Evolutionary conservation across 1,139 yeast species (phyloP).

Genomic region (Taphrina wiesneri): DNA sequence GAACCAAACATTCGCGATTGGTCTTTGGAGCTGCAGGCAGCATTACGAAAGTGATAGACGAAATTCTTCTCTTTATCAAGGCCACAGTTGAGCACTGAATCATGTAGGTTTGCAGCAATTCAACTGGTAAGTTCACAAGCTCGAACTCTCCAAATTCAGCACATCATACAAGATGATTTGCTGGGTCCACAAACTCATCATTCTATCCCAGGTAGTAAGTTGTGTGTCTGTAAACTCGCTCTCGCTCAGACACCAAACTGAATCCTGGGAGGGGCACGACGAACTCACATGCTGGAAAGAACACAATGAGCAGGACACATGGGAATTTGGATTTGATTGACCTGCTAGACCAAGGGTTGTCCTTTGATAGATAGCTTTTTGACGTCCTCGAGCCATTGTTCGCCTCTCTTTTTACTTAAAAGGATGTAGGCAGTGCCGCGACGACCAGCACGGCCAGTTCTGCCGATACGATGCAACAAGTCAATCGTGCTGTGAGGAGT

Average conservation of each 20-base stretch:
- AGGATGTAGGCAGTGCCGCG: constrained; percentile 83
- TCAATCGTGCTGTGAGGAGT: constrained; percentile 83
- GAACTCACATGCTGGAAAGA: background rate
- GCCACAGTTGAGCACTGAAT: background rate
- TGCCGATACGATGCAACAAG: constrained; percentile 84
- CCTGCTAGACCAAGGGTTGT: constrained; percentile 18
- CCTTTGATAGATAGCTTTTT: constrained; percentile 43
- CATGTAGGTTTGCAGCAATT: background rate
- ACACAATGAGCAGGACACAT: background rate
- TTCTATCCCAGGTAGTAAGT: constrained; percentile 30
- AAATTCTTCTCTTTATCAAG: no score
- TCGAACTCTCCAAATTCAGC: background rate
- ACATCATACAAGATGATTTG: background rate
- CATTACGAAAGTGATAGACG: no score
- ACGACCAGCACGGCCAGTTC: constrained; percentile 91
- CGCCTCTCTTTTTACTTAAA: constrained; percentile 62
- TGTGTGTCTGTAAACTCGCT: constrained; percentile 16
- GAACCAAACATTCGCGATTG: no score
- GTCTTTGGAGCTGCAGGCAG: no score
- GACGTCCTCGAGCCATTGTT: constrained; percentile 78
- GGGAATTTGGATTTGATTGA: background rate
- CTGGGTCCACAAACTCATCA: background rate
- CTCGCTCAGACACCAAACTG: constrained; percentile 17
- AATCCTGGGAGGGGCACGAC: constrained; percentile 16
- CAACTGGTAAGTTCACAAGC: background rate